Evolutionary conservation across 2,329 filamentous ascomycete genomes (phyloP).

Genomic region (Graphiopsis chlorocephala): DNA sequence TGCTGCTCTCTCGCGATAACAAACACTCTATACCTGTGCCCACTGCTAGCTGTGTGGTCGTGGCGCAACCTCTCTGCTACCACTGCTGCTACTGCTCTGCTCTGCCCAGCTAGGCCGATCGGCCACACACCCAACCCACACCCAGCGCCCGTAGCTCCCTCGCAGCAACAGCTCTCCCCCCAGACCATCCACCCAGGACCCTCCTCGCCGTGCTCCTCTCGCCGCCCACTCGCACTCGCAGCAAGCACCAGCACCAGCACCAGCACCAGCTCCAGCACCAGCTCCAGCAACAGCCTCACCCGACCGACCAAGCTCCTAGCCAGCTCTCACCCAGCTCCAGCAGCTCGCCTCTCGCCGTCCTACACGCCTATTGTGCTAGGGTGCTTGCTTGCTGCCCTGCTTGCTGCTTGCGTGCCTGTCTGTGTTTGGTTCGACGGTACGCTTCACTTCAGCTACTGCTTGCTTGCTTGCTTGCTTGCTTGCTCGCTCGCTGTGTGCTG

Average conservation of each 20-base stretch:
- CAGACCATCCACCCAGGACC: background rate
- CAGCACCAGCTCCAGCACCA: background rate
- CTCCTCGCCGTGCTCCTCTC: background rate
- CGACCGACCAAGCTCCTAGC: background rate
- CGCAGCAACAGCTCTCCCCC: background rate
- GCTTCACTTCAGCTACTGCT: slow-evolving; percentile 15
- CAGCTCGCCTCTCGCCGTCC: background rate
- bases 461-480: background rate
- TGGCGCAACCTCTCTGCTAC: background rate
- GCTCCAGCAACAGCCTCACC: too few species aligned
- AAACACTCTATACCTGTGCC: background rate
- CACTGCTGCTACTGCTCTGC: background rate
- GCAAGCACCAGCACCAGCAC: background rate
- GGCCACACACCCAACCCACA: slow-evolving; percentile 6
- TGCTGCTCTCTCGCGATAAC: background rate
- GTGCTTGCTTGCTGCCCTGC: slow-evolving; percentile 7
- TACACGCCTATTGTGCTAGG: slow-evolving; percentile 9
- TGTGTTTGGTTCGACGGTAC: slow-evolving; percentile 4
- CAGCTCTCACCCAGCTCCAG: background rate
- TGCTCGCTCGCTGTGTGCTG: slow-evolving; percentile 4
- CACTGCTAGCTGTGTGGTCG: background rate
- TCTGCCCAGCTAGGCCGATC: slow-evolving; percentile 1
- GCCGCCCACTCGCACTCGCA: background rate
- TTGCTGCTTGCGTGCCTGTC: background rate
- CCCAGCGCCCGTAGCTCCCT: slow-evolving; percentile 11